Conservation (phyloP, 495 filamentous ascomycete genomes). For the Penicillium angulare region DNA sequence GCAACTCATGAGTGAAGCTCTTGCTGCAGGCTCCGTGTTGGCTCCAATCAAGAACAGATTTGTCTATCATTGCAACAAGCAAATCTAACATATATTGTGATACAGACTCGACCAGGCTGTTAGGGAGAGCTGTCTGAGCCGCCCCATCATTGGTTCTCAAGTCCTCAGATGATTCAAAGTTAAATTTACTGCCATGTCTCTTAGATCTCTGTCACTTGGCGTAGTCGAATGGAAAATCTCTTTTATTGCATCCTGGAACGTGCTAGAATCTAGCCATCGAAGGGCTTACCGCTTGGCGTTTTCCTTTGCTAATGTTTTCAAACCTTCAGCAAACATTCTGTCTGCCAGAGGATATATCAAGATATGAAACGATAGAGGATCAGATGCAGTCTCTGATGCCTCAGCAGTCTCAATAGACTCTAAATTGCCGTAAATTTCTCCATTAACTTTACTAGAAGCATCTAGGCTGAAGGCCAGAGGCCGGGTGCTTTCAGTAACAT, state of each 20-base stretch:
- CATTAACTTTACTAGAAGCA: too few relatives aligned
- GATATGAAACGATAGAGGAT: constrained; percentile 9
- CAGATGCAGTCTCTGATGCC: neutral
- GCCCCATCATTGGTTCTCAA: constrained; percentile 2
- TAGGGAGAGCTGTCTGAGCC: neutral
- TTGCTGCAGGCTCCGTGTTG: neutral
- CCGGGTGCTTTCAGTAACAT: neutral
- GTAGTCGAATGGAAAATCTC: constrained; percentile 36
- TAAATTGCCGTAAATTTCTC: too few relatives aligned
- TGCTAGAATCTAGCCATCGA: constrained; percentile 8
- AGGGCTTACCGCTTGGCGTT: constrained; percentile 8
- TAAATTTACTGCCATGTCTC: constrained; percentile 28
- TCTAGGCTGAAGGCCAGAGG: neutral
- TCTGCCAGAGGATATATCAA: constrained; percentile 22
- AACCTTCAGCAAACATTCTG: constrained; percentile 11
- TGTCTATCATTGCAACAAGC: constrained; percentile 7
- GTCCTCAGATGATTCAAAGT: constrained; percentile 10
- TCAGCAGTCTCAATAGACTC: neutral
- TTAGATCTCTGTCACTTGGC: constrained; percentile 26
- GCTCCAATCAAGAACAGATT: neutral
- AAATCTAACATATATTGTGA: constrained; percentile 16
- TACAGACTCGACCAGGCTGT: constrained; percentile 6
- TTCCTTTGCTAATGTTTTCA: constrained; percentile 13
- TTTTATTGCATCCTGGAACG: constrained; percentile 26
- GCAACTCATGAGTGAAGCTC: neutral